Evolutionary conservation across 768 basidiomycete species (phyloP), one percentile per base, ranked within the genome.

Genomic region (Fomitopsis pulvina): DNA sequence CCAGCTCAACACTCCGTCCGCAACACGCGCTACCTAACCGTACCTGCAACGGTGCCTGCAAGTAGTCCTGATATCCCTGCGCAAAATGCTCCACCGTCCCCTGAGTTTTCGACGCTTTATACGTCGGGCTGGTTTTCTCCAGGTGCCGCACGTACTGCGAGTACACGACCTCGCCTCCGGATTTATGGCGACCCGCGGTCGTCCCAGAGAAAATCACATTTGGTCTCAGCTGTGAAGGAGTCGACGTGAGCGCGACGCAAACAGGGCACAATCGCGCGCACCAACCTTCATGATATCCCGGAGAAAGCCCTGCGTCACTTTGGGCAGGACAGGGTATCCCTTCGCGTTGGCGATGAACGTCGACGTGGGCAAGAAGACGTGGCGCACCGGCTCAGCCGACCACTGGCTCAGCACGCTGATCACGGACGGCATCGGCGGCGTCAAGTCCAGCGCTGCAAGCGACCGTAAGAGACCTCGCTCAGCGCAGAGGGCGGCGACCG

Each of bases 271-370:
- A 26, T 25, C 3, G 29, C 22, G 25, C 10, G 25, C 52, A 67
- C 81, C 66, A 64, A 81, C 91, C 70, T 88, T 85, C 80, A 94
- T 88, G 69, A 87, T 83, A 52, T 92, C 83, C 53, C 86, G 83
- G 48, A 98, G 79, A 71, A 99, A 97, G 1, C 78, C 77, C 59
- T 99, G 96, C 2, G 92, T 88, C 9, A 84, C 83, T 67, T 97
- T 98, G 11, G 91, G 88, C 16, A 99, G 78, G 5, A 99, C 96
- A 0, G 96, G 96, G 65, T 96, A 99, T 2, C 93, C 95, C 69
- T 96, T 95, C 45, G 83, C 78, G 65, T 99, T 99, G 10, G 93
- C 83, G 60, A 98, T 93, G 66, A 97, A 99, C 3, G 92, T 80
- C 11, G 87, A 81, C 0, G 92, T 83, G 3, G 96, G 93, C 1